Evolutionary conservation across 2,329 filamentous ascomycete species (phyloP), one percentile per base, ranked within the genome.

Genomic region (Ramularia endophylla): DNA sequence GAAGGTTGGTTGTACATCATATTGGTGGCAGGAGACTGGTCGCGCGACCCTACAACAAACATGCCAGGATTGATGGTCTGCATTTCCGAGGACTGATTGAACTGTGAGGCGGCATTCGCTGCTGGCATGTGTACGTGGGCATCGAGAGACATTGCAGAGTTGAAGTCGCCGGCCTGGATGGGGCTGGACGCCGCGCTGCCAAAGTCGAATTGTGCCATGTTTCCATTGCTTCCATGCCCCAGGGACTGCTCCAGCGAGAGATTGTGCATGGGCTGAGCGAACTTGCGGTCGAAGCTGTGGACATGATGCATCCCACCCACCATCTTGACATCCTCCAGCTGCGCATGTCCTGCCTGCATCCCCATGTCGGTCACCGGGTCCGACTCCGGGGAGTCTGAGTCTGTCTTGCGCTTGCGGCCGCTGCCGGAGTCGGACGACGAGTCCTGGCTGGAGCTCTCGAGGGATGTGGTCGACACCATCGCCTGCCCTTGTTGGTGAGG

Each of bases 151-250:
- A 60, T 53, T 39, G 55, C 52, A 6, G 50, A 43, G 28, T 56
- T 53, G 43, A 55, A 58, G 8, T 55, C 54, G n/a, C 48, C 46
- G 16, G 50, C 38, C 42, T 58, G 56, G 13, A 55, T 50, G 8
- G 78, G 76, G 46, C 76, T 82, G 51, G 71, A 78, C 2, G 75
- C 72, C 7, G 73, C 72, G 51, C 75, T 77, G 12, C 74, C 72
- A 54, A 81, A 80, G 49, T 78, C 73, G 51, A 80, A 77, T 35
- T 69, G 64, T 38, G 72, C 65, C 65, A 74, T 70, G 44, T 72
- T 70, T 41, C 56, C 64, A 38, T 68, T 60, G 17, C 20, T 20
- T 5, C 46, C 44, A 19, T 61, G 46, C 33, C 48, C 50, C 42
- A 52, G 19, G 28, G 39, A 34, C 29, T 57, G 53, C 27, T 64